A percentile compares a stretch with the other conserved stretches of the same genome.
Conservation (phyloP, 331 rosid species). For the Ulmus americana region DNA sequence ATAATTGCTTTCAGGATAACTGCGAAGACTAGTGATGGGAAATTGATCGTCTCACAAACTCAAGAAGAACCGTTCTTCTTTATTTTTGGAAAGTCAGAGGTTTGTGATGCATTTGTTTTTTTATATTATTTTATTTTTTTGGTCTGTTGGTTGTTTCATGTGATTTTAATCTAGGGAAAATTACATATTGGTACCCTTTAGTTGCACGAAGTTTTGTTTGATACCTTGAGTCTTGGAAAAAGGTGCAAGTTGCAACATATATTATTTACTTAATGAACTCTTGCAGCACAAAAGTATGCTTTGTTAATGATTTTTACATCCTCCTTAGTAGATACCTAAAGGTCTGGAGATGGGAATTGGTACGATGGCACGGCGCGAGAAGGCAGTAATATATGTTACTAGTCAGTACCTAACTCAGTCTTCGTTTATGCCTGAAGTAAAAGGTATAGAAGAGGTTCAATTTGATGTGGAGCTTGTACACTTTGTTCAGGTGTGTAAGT, state of each 20-base stretch:
- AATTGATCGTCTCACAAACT: conserved; percentile 50
- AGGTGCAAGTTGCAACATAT: not conserved
- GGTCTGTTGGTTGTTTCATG: conserved; percentile 4
- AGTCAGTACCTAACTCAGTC: conserved; percentile 68
- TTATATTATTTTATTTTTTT: not conserved
- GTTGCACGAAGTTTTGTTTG: too few relatives aligned
- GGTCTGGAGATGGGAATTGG: conserved; percentile 97
- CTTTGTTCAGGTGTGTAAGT: conserved; percentile 66
- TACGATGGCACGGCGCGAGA: conserved; percentile 80
- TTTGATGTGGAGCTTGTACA: conserved; percentile 94
- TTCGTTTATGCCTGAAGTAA: conserved; percentile 51
- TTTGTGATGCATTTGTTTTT: conserved; percentile 23
- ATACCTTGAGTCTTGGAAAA: too few relatives aligned
- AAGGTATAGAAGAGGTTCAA: conserved; percentile 67
- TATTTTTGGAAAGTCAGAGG: conserved; percentile 93
- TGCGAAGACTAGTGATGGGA: conserved; percentile 63
- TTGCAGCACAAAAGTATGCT: not conserved
- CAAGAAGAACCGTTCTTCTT: conserved; percentile 77
- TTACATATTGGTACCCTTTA: too few relatives aligned
- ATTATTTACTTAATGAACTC: not conserved
- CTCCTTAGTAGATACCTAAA: conserved; percentile 64
- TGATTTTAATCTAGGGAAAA: not conserved
- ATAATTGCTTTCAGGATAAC: conserved; percentile 60
- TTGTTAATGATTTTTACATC: not conserved
- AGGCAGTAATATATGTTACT: conserved; percentile 65